Evolutionary conservation across 2,329 filamentous ascomycete genomes (phyloP), one percentile per base, ranked within the genome.

Genomic region (Pseudocercospora musae): DNA sequence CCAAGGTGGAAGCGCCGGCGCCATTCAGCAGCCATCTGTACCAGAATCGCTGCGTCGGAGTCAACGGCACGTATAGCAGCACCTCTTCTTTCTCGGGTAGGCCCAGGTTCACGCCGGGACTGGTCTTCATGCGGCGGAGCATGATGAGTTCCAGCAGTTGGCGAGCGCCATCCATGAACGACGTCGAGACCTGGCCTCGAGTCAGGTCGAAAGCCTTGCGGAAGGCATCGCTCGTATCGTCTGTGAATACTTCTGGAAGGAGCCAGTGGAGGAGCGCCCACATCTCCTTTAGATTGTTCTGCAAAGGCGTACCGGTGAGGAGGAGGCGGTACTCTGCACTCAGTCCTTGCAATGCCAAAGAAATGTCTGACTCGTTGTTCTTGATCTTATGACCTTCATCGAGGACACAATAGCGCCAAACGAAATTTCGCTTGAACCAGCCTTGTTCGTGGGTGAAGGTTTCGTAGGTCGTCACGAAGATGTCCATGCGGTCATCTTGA

Each of bases 221-320:
- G 71, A 87, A 87, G 0, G 80, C 72, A 2, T 78, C 73, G 9
- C 76, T 76, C 0, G 84, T 86, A 31, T 81, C 80, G 1, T 75
- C 71, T 0, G 76, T 76, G 69, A 87, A 87, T 0, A 87, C 79
- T n/a, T 85, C 81, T 0, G 84, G 84, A 46, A 83, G 84, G 0
- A 87, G 75, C 82, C 82, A 87, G 55, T 84, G 81, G 0, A 86
- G 73, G 0, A 87, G 72, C 0, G 82, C 80, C 84, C 84, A 87
- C 62, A 86, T 76, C 68, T 87, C 84, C 1, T 76, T 73, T 0
- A 87, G 73, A 58, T 87, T 83, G 63, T 87, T 87, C 62, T 87
- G 85, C 0, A 87, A 75, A 0, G 84, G 85, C 0, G 85, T 87
- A 2, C 79, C 82, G 0, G 81, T 84, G 3, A 85, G 69, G 0